These are phyloP conservation scores for Camelina laxa DNA, from an alignment of 345 rosid genomes.

Conservation along the genomic window DNA sequence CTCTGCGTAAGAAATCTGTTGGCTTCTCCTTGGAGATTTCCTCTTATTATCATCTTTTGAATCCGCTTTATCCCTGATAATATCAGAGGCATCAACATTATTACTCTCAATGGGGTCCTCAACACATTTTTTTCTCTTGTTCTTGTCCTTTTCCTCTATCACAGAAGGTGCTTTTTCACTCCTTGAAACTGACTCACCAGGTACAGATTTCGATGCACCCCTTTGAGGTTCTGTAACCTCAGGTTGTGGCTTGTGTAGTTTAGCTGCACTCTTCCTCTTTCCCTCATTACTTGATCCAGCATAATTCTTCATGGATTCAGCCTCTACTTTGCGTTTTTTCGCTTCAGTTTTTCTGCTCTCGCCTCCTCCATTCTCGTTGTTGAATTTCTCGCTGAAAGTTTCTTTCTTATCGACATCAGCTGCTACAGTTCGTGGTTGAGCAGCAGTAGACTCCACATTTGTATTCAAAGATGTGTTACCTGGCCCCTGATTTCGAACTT, in stretches of 20 bases:
- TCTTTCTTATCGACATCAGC: constrained; percentile 39
- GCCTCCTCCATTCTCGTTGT: constrained; percentile 37
- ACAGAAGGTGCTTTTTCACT: constrained; percentile 34
- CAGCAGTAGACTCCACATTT: constrained; percentile 44
- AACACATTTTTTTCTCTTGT: constrained; percentile 48
- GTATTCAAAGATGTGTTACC: constrained; percentile 42
- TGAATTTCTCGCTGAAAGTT: constrained; percentile 44
- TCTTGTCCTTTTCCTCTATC: constrained; percentile 36
- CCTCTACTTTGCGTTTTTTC: constrained; percentile 13
- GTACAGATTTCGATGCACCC: constrained; percentile 37
- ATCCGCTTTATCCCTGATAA: constrained; percentile 33
- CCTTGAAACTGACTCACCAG: constrained; percentile 39
- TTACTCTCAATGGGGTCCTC: constrained; percentile 47
- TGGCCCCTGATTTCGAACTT: constrained; percentile 46
- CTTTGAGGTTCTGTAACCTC: constrained; percentile 26
- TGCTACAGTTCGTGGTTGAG: constrained; percentile 33
- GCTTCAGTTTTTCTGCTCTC: constrained; percentile 22
- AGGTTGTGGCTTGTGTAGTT: constrained; percentile 41
- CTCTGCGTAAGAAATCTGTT: constrained; percentile 46
- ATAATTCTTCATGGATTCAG: not conserved
- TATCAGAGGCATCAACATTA: constrained; percentile 38
- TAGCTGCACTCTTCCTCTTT: constrained; percentile 36
- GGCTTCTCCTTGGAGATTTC: constrained; percentile 61
- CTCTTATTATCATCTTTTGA: constrained; percentile 44
- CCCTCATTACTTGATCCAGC: constrained; percentile 4